Base-by-base conservation (phyloP, 371 early-diverging fungal species). In the Apophysomyces trapeziformis region DNA sequence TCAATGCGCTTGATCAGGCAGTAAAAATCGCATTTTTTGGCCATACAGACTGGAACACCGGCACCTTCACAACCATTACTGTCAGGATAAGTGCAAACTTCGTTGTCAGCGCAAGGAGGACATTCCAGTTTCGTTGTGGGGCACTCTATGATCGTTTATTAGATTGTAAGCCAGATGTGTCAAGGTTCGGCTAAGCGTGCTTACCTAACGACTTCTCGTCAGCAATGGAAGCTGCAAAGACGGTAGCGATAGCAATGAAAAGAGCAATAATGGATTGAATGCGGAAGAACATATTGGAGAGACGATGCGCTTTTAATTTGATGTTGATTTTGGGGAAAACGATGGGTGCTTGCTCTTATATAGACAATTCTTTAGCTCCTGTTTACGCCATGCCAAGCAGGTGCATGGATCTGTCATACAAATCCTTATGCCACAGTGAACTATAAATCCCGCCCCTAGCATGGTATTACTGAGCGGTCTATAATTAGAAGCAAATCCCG, bases 31-130 rank as follows among this genome's bases (percentile, higher is more conserved):
- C 8, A 32, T 32, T 60, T 43, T 9, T 16, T 38, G 1, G 63
- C 32, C 38, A 67, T 59, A 56, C 70, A 73, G 13, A 58, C 16
- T 16, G 69, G 70, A 2, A 73, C 58, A 64, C 70, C 70, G 14
- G 67, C 69, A 16, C 63, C 65, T 5, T 21, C 36, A 65, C 77
- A 74, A 1, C 77, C 77, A 21, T 63, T 68, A 35, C 68, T 72
- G 38, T 73, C 44, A 0, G 77, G 79, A 56, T 74, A 76, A 5
- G 68, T 57, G 63, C 79, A 79, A 46, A 44, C 54, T 38, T 64
- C 14, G 7, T 67, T 67, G 0, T 44, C 35, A 26, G 64, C 67
- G 38, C 78, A 78, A 16, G 69, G 38, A 18, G 73, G 74, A 47
- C 78, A 78, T 50, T 41, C 60, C 16, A 50, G 16, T 50, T 50